These are phyloP conservation scores for Claviceps sp. DNA, from an alignment of 2,329 filamentous ascomycete species.

Conservation along the genomic window DNA sequence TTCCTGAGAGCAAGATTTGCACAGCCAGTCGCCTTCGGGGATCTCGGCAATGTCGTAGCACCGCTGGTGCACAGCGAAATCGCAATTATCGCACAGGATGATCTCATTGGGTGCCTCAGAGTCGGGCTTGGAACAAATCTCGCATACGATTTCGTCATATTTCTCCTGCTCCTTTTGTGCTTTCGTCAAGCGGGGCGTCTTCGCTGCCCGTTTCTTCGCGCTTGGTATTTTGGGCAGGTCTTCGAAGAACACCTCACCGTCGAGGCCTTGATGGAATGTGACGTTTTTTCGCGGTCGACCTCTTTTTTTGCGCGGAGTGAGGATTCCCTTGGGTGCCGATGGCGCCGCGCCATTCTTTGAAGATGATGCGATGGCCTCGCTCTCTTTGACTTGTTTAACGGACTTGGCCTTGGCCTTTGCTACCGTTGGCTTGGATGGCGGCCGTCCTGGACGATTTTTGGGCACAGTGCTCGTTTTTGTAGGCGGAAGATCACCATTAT, in stretches of 20 bases:
- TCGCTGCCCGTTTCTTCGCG: constrained; percentile 10
- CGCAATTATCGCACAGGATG: constrained; percentile 50
- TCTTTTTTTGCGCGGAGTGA: constrained; percentile 35
- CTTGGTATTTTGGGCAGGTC: constrained; percentile 31
- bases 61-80: constrained; percentile 47
- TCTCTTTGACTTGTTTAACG: background rate
- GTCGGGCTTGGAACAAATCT: constrained; percentile 42
- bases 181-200: constrained; percentile 11
- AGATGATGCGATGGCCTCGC: background rate
- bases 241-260: constrained; percentile 36
- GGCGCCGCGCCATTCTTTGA: constrained; percentile 4
- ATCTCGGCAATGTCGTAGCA: constrained; percentile 45
- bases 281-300: constrained; percentile 38
- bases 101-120: constrained; percentile 48
- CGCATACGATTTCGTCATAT: constrained; percentile 41
- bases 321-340: constrained; percentile 38
- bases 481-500: constrained; percentile 15
- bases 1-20: constrained; percentile 40
- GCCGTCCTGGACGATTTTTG: constrained; percentile 1
- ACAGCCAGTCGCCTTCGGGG: constrained; percentile 51
- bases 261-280: constrained; percentile 29
- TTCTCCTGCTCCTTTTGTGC: constrained; percentile 16
- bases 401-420: background rate
- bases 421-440: background rate
- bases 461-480: constrained; percentile 9